Evolutionary conservation across 2,329 filamentous ascomycete genomes (phyloP).

Genomic region (Sarocladium brachiariae): DNA sequence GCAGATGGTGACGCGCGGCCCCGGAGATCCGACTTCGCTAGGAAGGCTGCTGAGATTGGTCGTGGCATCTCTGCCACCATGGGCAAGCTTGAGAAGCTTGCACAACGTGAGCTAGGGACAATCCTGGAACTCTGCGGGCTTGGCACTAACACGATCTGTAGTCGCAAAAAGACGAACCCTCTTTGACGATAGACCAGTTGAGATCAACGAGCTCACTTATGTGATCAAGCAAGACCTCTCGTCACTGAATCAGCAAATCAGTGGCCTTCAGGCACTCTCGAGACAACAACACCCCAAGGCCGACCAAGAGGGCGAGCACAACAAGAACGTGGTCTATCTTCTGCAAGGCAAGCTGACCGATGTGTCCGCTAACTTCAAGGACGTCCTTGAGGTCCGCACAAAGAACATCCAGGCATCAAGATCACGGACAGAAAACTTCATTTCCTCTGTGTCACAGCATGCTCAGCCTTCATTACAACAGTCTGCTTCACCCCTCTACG

Average conservation of each 20-base stretch:
- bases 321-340: constrained; percentile 92
- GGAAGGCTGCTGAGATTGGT: constrained; percentile 85
- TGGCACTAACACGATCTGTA: constrained; percentile 23
- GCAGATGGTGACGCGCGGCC: constrained; percentile 47
- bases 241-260: constrained; percentile 77
- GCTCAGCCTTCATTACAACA: constrained; percentile 61
- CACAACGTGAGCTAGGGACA: constrained; percentile 54
- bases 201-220: constrained; percentile 94
- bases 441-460: constrained; percentile 79
- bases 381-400: constrained; percentile 89
- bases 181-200: constrained; percentile 92
- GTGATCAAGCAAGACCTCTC: constrained; percentile 97
- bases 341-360: constrained; percentile 88
- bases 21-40: constrained; percentile 84
- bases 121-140: not conserved
- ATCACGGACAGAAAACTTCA: constrained; percentile 91
- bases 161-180: constrained; percentile 95
- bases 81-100: constrained; percentile 89
- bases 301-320: constrained; percentile 89
- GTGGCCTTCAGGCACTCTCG: constrained; percentile 69
- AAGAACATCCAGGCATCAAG: constrained; percentile 96
- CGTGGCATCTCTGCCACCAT: constrained; percentile 87
- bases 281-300: constrained; percentile 66
- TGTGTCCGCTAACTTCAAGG: constrained; percentile 93
- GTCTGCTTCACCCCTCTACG: constrained; percentile 81